Conservation (phyloP, 257 asterid genomes). For the Lycium ferocissimum region DNA sequence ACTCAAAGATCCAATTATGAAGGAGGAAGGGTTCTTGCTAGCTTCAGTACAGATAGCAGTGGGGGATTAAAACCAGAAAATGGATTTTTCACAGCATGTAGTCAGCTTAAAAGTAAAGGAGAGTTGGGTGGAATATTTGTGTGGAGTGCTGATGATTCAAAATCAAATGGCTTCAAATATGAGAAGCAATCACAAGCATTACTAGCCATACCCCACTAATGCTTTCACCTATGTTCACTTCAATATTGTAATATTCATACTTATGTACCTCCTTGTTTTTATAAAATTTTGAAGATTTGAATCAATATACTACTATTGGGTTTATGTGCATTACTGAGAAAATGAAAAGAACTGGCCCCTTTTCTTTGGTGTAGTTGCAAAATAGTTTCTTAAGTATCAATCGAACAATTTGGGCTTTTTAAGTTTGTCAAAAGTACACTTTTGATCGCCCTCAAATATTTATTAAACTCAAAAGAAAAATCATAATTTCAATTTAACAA, state of each 20-base stretch:
- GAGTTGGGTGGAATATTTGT: constrained; percentile 72
- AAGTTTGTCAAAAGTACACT: no score
- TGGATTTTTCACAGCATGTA: constrained; percentile 68
- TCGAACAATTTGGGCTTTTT: no score
- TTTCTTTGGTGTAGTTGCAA: no score
- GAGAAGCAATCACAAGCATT: constrained; percentile 46
- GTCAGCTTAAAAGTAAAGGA: constrained; percentile 37
- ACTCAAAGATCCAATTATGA: constrained; percentile 42
- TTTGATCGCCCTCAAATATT: no score
- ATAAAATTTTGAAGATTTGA: neutral
- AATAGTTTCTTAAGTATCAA: no score
- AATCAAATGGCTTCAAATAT: constrained; percentile 51
- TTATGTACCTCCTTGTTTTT: neutral
- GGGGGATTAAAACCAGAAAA: constrained; percentile 40
- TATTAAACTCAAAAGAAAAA: no score
- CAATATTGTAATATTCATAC: neutral
- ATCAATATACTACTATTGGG: neutral
- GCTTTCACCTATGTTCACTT: neutral
- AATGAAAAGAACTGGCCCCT: neutral
- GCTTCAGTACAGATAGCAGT: no score
- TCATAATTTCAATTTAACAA: no score
- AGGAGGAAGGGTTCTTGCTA: no score
- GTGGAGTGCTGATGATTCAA: constrained; percentile 89
- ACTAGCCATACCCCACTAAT: constrained; percentile 28
- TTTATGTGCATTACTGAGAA: neutral